Evolutionary conservation across 169 alveolate species (phyloP), one percentile per base, ranked within the genome.

Genomic region (Cyclospora cayetanensis): DNA sequence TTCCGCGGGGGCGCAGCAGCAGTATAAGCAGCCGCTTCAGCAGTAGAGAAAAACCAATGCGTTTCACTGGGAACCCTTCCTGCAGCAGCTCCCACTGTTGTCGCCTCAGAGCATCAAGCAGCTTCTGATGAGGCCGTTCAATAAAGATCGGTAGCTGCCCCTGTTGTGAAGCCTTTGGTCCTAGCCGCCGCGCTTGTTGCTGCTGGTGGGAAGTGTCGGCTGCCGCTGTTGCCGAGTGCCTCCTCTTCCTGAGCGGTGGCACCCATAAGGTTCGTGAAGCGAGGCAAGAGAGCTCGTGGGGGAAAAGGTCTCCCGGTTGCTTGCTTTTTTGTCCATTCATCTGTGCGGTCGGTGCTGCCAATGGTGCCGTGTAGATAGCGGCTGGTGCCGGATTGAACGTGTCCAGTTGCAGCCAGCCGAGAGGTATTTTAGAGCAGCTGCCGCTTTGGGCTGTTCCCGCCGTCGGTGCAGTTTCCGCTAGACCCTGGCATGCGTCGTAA

Each of bases 1-100:
- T 70, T 35, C 83, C 83, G 31, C 83, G 41, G 1, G 83, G 83
- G 18, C 83, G 55, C 83, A 70, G 83, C 83, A 70, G 53, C 55
- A 70, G n/a, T 31, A 31, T n/a, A 20, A 70, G 83, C 55, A 70
- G 53, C 27, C 83, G 83, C 34, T 37, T 46, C n/a, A 70, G 83
- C 83, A 70, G 83, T 37, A 31, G 11, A 35, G 55, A 29, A 20
- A 70, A 18, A 0, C 83, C 83, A 35, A 70, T 53, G 20, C 83
- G 55, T 37, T 70, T 70, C 2, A 70, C 43, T 4, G 83, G 83
- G 12, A 34, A 29, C 83, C 7, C 27, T 31, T 4, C 55, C 83
- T 7, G 1, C 83, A 35, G 83, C 83, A 70, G 83, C 53, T 42
- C 55, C 53, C 20, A 18, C 53, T 70, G 83, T 27, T 39, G 22